Conservation (phyloP, 768 basidiomycete genomes). For the Pleurotus sapidus region DNA sequence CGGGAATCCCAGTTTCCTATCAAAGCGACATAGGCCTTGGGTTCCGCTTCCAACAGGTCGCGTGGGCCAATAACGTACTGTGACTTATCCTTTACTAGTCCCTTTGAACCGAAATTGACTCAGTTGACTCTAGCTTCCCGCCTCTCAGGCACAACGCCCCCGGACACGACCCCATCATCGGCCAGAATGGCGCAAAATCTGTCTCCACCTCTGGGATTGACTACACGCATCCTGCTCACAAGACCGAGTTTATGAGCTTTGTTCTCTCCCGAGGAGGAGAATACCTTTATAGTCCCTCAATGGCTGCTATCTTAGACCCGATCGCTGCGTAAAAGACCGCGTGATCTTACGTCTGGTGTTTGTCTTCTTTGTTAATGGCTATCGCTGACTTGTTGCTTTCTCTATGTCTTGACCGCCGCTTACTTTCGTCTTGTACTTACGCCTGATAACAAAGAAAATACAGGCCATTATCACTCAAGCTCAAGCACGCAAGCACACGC, state of each 20-base stretch:
- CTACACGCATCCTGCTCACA: neutral
- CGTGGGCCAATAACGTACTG: neutral
- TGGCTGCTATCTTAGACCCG: neutral
- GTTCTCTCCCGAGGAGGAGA: neutral
- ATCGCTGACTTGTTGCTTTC: no score
- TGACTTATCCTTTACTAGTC: neutral
- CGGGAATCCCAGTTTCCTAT: neutral
- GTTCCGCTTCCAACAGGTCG: slow-evolving; percentile 1
- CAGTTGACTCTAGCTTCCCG: neutral
- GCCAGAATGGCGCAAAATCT: neutral
- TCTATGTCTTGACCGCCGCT: no score
- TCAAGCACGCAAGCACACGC: no score
- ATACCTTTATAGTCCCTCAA: neutral
- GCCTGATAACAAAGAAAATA: no score
- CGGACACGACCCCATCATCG: neutral
- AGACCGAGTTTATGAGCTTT: neutral
- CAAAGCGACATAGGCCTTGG: slow-evolving; percentile 3
- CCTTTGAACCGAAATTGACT: neutral
- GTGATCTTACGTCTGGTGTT: no score
- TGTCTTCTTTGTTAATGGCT: no score
- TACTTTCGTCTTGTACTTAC: no score
- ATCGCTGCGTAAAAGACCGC: neutral
- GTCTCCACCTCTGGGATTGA: neutral
- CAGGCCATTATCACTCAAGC: no score
- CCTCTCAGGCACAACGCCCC: neutral